These are phyloP conservation scores for Geoglossum cookeanum DNA, from an alignment of 2,329 filamentous ascomycete species.

Conservation along the genomic window DNA sequence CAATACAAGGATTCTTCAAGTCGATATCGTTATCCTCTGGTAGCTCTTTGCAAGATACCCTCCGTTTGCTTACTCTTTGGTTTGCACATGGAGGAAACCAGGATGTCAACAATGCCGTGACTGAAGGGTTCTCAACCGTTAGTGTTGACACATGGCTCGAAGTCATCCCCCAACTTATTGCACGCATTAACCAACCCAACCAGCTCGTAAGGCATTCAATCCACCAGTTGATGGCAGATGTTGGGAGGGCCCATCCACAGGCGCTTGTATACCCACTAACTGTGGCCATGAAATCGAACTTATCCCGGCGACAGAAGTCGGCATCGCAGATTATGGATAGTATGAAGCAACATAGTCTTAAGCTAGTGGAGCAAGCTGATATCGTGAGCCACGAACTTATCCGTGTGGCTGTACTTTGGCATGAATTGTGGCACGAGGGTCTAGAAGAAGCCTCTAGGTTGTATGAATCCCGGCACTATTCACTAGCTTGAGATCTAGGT, in stretches of 20 bases:
- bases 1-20: constrained; percentile 90
- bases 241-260: constrained; percentile 86
- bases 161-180: constrained; percentile 93
- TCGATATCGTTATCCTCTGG: constrained; percentile 83
- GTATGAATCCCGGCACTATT: constrained; percentile 19
- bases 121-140: constrained; percentile 76
- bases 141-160: constrained; percentile 98
- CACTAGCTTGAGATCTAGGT: not conserved
- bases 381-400: constrained; percentile 93
- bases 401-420: constrained; percentile 90
- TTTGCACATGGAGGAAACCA: constrained; percentile 78
- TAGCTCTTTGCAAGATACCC: constrained; percentile 87
- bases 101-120: constrained; percentile 76
- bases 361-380: constrained; percentile 85
- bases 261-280: constrained; percentile 93
- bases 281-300: constrained; percentile 93
- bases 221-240: constrained; percentile 77
- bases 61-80: constrained; percentile 85
- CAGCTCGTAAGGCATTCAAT: constrained; percentile 73
- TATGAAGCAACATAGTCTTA: constrained; percentile 87
- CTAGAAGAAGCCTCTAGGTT: constrained; percentile 89
- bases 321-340: constrained; percentile 93
- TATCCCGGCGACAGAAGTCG: constrained; percentile 65
- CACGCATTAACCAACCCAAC: constrained; percentile 92
- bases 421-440: constrained; percentile 97